Conservation (phyloP, 1,284 basidiomycete genomes). For the Trichosporon sp. region DNA sequence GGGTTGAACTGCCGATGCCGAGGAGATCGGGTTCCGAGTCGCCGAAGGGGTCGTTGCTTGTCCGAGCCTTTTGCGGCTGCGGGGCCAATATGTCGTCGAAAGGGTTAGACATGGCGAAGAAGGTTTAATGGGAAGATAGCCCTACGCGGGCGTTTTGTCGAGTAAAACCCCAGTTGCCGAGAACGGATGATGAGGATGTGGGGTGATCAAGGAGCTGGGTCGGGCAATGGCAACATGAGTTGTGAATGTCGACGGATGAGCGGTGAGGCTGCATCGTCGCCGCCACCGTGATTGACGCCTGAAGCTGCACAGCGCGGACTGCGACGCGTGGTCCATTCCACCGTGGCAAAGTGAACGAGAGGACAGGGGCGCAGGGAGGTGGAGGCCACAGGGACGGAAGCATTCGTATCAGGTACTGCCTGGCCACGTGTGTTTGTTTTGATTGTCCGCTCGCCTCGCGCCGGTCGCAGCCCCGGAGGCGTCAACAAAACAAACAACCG, state of each 20-base stretch:
- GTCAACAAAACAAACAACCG: slow-evolving; percentile 11
- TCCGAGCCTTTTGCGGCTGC: slow-evolving; percentile 37
- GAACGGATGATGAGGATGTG: background rate
- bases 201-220: background rate
- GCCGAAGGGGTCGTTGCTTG: slow-evolving; percentile 43
- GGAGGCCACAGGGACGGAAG: background rate
- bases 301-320: background rate
- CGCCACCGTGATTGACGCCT: background rate
- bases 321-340: slow-evolving; percentile 9
- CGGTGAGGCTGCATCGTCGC: slow-evolving; percentile 1
- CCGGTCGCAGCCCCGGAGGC: background rate
- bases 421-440: slow-evolving; percentile 22
- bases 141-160: background rate
- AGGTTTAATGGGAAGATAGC: background rate
- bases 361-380: background rate
- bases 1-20: slow-evolving; percentile 14
- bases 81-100: slow-evolving; percentile 54
- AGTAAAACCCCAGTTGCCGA: background rate
- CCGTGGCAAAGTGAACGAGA: slow-evolving; percentile 13
- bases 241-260: background rate
- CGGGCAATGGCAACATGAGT: background rate
- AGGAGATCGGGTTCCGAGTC: slow-evolving; percentile 36
- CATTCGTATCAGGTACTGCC: background rate
- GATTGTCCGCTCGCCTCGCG: background rate
- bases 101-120: slow-evolving; percentile 42